A percentile compares a stretch with the other conserved stretches of the same genome.
Conservation (phyloP, 371 early-diverging fungal genomes). For the Caulochytrium protostelioides region DNA sequence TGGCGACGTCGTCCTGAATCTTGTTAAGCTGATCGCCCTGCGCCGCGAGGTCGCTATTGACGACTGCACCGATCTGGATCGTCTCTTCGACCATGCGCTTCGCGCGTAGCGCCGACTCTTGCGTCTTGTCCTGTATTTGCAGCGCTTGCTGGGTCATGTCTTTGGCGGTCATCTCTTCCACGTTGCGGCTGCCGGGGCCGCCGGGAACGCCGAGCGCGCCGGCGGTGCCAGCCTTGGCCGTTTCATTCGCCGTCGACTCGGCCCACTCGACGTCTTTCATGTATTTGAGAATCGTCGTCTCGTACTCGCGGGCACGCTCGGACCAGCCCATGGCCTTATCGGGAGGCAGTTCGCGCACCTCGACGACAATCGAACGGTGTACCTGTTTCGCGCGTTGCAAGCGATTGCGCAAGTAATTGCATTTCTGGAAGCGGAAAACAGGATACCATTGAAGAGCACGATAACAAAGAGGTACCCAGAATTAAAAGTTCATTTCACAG, state of each 20-base stretch:
- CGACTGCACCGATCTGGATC: conserved; percentile 21
- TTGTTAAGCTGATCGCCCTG: conserved; percentile 28
- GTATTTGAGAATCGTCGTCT: conserved; percentile 15
- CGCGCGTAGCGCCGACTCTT: conserved; percentile 15
- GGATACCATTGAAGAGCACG: not conserved
- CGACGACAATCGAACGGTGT: conserved; percentile 23
- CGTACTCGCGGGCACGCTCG: conserved; percentile 17
- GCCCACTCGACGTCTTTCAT: conserved; percentile 33
- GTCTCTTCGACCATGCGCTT: conserved; percentile 23
- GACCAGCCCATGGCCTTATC: conserved; percentile 11
- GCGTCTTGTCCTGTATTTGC: conserved; percentile 21
- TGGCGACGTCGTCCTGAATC: conserved; percentile 23
- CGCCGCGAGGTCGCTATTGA: conserved; percentile 17
- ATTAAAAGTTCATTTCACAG: not conserved
- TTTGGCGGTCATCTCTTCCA: conserved; percentile 27
- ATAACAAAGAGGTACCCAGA: too few relatives aligned
- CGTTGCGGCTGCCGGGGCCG: conserved; percentile 1
- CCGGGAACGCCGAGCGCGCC: conserved; percentile 4
- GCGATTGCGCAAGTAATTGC: conserved; percentile 25
- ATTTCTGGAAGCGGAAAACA: conserved; percentile 16
- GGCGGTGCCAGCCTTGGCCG: not conserved
- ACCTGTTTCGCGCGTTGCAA: conserved; percentile 25
- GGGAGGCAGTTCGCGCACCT: conserved; percentile 18
- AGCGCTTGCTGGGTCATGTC: conserved; percentile 23
- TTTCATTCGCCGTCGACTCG: conserved; percentile 12